A percentile compares a stretch with the other conserved stretches of the same genome.
Conservation (phyloP, 108 stramenopile genomes). For the Phaeodactylum tricornutum region DNA sequence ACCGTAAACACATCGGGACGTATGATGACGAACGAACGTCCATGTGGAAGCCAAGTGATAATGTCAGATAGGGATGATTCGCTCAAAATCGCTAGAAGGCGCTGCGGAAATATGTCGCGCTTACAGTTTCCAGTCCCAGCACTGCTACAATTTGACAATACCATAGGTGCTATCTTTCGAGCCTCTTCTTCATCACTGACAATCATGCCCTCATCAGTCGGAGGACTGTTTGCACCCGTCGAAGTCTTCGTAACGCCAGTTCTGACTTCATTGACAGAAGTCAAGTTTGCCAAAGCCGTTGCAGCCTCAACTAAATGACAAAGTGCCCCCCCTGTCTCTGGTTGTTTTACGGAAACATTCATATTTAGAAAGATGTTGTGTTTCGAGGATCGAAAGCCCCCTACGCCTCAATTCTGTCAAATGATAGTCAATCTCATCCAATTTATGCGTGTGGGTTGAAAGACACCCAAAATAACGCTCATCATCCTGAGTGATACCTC, state of each 20-base stretch:
- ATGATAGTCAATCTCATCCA: too few relatives aligned
- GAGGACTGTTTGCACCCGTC: constrained; percentile 1
- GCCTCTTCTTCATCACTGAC: not conserved
- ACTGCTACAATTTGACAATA: too few relatives aligned
- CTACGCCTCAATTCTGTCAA: too few relatives aligned
- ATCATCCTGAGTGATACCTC: too few relatives aligned
- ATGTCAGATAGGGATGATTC: constrained; percentile 45
- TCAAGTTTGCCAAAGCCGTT: constrained; percentile 3
- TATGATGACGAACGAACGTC: constrained; percentile 62
- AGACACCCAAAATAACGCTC: too few relatives aligned
- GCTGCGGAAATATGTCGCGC: constrained; percentile 62
- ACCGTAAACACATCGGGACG: constrained; percentile 69
- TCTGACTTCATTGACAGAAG: too few relatives aligned
- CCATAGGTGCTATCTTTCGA: too few relatives aligned
- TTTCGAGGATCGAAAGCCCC: too few relatives aligned
- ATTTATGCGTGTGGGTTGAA: too few relatives aligned
- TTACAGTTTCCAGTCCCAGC: constrained; percentile 7
- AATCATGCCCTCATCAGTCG: constrained; percentile 1
- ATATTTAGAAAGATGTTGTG: too few relatives aligned
- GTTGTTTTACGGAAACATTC: too few relatives aligned
- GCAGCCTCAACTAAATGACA: constrained; percentile 3
- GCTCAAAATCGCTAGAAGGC: constrained; percentile 52
- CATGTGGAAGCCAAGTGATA: constrained; percentile 74
- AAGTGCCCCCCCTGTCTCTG: too few relatives aligned
- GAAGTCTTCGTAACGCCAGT: constrained; percentile 15